phyloP scores from a whole-genome alignment of 345 rosid genomes.

The Jatropha curcas region DNA sequence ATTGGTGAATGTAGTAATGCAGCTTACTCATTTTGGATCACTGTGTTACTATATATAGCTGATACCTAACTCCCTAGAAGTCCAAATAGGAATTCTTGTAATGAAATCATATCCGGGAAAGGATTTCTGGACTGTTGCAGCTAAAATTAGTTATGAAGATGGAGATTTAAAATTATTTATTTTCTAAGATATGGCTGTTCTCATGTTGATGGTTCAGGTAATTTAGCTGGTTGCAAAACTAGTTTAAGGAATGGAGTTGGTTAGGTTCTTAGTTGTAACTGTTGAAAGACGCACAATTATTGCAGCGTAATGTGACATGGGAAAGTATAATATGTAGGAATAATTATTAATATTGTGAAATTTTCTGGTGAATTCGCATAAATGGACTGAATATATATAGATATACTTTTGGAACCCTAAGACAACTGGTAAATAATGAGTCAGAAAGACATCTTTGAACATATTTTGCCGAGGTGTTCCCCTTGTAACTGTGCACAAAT shows the following conservation, averaged over 20 bases:
- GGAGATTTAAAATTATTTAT: neutral
- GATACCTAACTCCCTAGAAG: no score
- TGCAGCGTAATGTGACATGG: neutral
- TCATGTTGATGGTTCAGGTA: neutral
- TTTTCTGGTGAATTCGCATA: neutral
- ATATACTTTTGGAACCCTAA: no score
- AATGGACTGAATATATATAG: neutral
- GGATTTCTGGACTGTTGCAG: neutral
- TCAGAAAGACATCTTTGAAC: no score
- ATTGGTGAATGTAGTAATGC: no score
- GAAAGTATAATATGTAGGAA: neutral
- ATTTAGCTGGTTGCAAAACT: neutral
- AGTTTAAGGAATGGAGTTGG: neutral
- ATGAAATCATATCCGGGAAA: no score
- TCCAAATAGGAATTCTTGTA: no score
- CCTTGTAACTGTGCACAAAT: neutral
- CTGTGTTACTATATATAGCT: no score
- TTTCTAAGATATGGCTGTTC: neutral
- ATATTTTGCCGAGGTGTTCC: no score
- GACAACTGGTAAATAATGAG: no score
- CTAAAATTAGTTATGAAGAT: neutral
- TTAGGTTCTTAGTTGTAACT: neutral
- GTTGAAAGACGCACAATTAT: neutral
- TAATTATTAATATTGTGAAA: neutral
- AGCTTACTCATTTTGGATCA: no score